Evolutionary conservation across 2,329 filamentous ascomycete genomes (phyloP), one percentile per base, ranked within the genome.

Genomic region (Ciborinia camelliae): DNA sequence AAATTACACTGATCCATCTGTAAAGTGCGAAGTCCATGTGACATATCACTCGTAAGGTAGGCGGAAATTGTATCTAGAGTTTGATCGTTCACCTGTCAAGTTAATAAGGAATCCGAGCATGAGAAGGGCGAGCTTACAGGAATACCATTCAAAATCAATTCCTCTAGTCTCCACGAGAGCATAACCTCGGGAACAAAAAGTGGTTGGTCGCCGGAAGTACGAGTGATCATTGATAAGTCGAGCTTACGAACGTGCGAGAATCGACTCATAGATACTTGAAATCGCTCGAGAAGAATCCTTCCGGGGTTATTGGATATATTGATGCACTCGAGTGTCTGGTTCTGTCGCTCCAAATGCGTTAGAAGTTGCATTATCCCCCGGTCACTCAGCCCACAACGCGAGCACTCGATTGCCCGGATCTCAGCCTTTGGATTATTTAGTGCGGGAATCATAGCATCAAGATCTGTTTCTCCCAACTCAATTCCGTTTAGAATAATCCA

Each of bases 401-500:
- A 86, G 63, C 90, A 80, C 71, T 90, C 88, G 23, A 91, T 79
- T 1, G 86, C 88, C 55, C 88, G 84, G 62, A 91, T 79, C 71
- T 88, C 85, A 64, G 87, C 88, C 32, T 79, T 79, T 68, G 82
- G 81, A 66, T 89, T 86, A 1, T 87, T 86, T 12, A 87, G 85
- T n/a, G 87, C 86, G 68, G 87, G 86, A 52, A 90, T 85, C 53
- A 89, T 71, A 58, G 59, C 23, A 39, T 90, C 88, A 62, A 90
- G 77, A 75, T 91, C 89, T 0, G 86, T 85, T 62, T 91, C 88
- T 48, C 86, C 87, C n/a, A 91, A 81, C 66, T 84, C 82, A 67
- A 90, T 88, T 15, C 86, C 86, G 66, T 86, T 90, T 65, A 91
- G 76, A 28, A 84, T 81, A 62, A 91, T 83, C 88, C 88, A 91